Percentiles rank a stretch among this genome's conserved stretches.
Evolutionary conservation across 2,329 filamentous ascomycete species (phyloP).

Genomic region (Colletotrichum simmondsii): DNA sequence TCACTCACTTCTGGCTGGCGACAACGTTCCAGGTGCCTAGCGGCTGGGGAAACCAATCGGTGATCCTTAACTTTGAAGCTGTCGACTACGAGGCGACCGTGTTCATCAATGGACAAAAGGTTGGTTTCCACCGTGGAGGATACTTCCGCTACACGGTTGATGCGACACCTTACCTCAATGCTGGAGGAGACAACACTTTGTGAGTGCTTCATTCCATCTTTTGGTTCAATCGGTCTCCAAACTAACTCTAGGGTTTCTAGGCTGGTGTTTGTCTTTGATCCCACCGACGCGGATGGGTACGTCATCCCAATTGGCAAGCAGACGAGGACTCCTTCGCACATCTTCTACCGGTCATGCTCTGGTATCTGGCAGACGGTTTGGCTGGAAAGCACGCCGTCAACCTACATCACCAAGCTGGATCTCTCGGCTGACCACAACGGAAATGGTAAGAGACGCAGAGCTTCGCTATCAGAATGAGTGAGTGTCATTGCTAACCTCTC

Average conservation of each 20-base stretch:
- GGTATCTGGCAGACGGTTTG: constrained; percentile 82
- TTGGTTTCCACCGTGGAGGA: constrained; percentile 66
- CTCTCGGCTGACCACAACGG: constrained; percentile 68
- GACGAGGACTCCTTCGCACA: constrained; percentile 65
- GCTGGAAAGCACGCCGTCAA: constrained; percentile 70
- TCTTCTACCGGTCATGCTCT: constrained; percentile 78
- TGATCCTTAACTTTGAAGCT: constrained; percentile 68
- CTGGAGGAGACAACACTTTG: constrained; percentile 63
- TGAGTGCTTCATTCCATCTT: constrained; percentile 43
- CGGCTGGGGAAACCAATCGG: constrained; percentile 54
- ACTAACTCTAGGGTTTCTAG: constrained; percentile 44
- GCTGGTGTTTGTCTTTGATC: constrained; percentile 74
- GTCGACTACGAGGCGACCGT: constrained; percentile 69
- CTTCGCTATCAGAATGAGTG: not conserved
- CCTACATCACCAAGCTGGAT: constrained; percentile 69
- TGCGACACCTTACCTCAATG: constrained; percentile 57
- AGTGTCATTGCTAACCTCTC: not conserved
- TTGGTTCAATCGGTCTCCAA: no score
- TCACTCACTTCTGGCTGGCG: constrained; percentile 60
- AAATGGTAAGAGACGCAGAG: constrained; percentile 48
- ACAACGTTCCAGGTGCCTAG: constrained; percentile 62
- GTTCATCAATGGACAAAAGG: constrained; percentile 66
- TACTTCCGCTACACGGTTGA: constrained; percentile 72
- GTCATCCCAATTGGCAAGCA: constrained; percentile 77
- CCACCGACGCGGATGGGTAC: constrained; percentile 66